These are phyloP conservation scores for Lupinus albus DNA, from an alignment of 306 rosid species.

Conservation along the genomic window DNA sequence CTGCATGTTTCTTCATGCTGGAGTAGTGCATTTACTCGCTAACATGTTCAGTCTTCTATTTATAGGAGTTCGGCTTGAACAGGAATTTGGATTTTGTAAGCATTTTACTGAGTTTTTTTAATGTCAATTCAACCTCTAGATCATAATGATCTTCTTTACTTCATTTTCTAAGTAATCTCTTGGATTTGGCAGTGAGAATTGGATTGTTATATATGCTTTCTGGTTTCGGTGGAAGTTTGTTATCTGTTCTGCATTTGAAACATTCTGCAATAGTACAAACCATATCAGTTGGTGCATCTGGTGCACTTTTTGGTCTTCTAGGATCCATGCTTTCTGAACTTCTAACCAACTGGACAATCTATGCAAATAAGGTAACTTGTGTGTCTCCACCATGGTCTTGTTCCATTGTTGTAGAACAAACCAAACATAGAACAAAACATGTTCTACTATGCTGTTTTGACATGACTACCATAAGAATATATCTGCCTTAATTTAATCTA, in stretches of 20 bases:
- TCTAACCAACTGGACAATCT: slow-evolving; percentile 84
- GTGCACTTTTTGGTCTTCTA: slow-evolving; percentile 86
- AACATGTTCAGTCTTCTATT: slow-evolving; percentile 85
- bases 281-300: slow-evolving; percentile 91
- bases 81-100: slow-evolving; percentile 87
- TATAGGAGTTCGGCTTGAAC: slow-evolving; percentile 78
- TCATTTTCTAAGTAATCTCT: slow-evolving; percentile 2
- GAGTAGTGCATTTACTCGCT: slow-evolving; percentile 71
- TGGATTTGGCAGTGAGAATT: slow-evolving; percentile 67
- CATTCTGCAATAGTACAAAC: neutral
- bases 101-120: neutral
- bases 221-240: slow-evolving; percentile 83
- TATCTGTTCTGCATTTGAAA: slow-evolving; percentile 50
- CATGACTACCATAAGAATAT: too few species aligned
- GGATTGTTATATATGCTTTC: slow-evolving; percentile 65
- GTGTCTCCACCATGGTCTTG: neutral
- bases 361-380: slow-evolving; percentile 65
- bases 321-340: slow-evolving; percentile 98
- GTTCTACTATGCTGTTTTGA: too few species aligned
- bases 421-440: too few species aligned
- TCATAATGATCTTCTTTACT: neutral
- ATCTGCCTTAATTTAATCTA: too few species aligned
- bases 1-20: slow-evolving; percentile 96
- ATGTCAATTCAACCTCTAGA: neutral
- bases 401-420: too few species aligned